Percentiles rank a stretch among this genome's conserved stretches.
Evolutionary conservation across 2,329 filamentous ascomycete species (phyloP).

Genomic region (Claviceps capensis): DNA sequence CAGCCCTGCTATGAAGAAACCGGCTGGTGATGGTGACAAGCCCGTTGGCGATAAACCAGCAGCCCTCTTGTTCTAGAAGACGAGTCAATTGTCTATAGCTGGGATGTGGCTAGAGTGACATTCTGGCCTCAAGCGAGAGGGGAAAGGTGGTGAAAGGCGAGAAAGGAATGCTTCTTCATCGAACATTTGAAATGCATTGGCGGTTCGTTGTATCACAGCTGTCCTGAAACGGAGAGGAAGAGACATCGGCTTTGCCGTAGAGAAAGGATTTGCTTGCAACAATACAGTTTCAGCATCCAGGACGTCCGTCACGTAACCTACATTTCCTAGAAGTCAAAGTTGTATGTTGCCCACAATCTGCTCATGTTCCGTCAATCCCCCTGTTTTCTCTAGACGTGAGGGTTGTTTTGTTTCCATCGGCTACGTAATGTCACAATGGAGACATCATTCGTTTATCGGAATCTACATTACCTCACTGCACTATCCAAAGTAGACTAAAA

Average conservation of each 20-base stretch:
- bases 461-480: too few species aligned
- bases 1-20: conserved; percentile 35
- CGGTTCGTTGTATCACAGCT: background rate
- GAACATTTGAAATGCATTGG: background rate
- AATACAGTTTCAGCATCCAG: background rate
- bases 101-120: background rate
- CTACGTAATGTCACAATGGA: too few species aligned
- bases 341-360: background rate
- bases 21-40: conserved; percentile 13
- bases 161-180: background rate
- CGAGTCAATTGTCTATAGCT: background rate
- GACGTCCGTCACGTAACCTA: background rate
- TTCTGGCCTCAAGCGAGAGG: background rate
- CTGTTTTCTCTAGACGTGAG: too few species aligned
- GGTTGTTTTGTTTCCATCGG: too few species aligned
- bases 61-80: conserved; percentile 9
- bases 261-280: background rate
- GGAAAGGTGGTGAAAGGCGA: background rate
- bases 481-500: too few species aligned
- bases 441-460: too few species aligned
- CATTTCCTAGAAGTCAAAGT: background rate
- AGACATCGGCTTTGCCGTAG: background rate
- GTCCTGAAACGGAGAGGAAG: background rate
- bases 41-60: conserved; percentile 11
- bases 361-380: too few species aligned